Conservation (phyloP, 306 rosid genomes). For the Coriaria nepalensis region DNA sequence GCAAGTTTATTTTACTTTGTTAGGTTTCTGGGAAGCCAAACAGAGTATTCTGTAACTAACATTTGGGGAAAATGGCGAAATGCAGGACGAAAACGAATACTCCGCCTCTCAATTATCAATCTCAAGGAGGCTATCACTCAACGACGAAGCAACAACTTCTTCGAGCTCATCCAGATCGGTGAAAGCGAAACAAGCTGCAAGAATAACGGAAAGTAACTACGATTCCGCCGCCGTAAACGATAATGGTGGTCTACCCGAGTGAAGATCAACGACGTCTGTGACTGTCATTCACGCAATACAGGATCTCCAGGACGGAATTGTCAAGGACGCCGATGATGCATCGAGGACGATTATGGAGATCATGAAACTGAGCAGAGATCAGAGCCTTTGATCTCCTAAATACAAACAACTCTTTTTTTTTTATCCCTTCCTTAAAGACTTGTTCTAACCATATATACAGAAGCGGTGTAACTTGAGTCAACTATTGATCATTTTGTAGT, state of each 20-base stretch:
- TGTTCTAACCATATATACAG: constrained; percentile 1
- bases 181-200: constrained; percentile 15
- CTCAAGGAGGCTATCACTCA: constrained; percentile 1
- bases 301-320: constrained; percentile 13
- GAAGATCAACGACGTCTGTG: constrained; percentile 16
- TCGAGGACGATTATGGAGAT: constrained; percentile 24
- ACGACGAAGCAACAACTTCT: constrained; percentile 17
- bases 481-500: too few relatives aligned
- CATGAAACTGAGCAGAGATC: constrained; percentile 27
- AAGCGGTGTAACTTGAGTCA: too few relatives aligned
- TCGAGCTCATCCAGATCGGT: constrained; percentile 11
- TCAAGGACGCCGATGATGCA: constrained; percentile 6
- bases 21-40: constrained; percentile 11
- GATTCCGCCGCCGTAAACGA: constrained; percentile 3
- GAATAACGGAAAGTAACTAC: constrained; percentile 2
- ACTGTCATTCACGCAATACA: constrained; percentile 20
- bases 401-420: background rate
- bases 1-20: background rate
- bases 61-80: background rate
- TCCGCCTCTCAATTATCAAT: constrained; percentile 1
- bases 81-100: constrained; percentile 23
- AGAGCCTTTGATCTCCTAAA: constrained; percentile 8
- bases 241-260: background rate
- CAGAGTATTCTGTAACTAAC: too few relatives aligned
- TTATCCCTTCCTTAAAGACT: background rate